These are phyloP conservation scores for Musa itinerans DNA, from an alignment of 176 grass and related monocot genomes.

Conservation along the genomic window DNA sequence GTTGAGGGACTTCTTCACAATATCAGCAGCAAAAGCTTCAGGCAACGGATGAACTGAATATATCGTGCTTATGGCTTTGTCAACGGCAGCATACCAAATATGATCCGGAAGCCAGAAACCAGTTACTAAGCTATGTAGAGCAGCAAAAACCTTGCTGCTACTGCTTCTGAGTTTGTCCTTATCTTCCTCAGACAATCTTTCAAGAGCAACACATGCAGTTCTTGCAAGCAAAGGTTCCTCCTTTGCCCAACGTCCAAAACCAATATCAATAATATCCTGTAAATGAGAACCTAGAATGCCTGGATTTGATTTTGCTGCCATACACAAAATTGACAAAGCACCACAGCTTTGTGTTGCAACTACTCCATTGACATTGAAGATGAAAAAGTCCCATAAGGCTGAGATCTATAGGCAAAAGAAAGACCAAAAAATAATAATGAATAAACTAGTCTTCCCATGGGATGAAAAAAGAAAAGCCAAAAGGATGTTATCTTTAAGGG, in stretches of 20 bases:
- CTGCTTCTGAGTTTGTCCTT: conserved; percentile 59
- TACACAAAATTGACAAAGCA: conserved; percentile 82
- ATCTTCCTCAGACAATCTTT: conserved; percentile 86
- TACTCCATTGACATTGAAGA: conserved; percentile 65
- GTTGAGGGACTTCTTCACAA: conserved; percentile 60
- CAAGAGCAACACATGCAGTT: conserved; percentile 76
- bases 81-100: conserved; percentile 84
- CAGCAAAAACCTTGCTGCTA: conserved; percentile 48
- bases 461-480: background rate
- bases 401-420: conserved; percentile 37
- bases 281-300: conserved; percentile 61
- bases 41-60: conserved; percentile 68
- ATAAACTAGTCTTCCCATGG: background rate
- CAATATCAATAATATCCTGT: conserved; percentile 94
- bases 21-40: conserved; percentile 67
- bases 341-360: conserved; percentile 67
- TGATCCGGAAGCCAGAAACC: conserved; percentile 65
- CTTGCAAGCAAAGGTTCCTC: conserved; percentile 87
- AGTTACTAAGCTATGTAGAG: conserved; percentile 50
- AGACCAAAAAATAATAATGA: background rate
- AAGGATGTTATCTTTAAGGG: background rate
- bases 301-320: conserved; percentile 84
- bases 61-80: conserved; percentile 75
- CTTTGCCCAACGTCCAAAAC: conserved; percentile 92
- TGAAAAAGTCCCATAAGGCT: conserved; percentile 85